These are phyloP conservation scores for Debaryomyces sp. DNA, from an alignment of 1,139 yeast genomes.

Conservation along the genomic window DNA sequence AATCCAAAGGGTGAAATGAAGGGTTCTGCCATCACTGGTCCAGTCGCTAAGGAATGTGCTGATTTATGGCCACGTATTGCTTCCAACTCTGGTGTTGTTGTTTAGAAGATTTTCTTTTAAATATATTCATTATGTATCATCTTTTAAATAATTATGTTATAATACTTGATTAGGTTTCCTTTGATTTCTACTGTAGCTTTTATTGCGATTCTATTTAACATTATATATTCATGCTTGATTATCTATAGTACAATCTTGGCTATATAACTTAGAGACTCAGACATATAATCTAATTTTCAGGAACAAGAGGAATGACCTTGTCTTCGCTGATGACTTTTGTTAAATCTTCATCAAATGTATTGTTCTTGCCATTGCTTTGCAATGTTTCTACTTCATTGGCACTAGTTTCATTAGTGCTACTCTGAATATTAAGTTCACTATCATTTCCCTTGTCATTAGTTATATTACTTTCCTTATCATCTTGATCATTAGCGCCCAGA, in stretches of 20 bases:
- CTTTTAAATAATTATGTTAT: constrained; percentile 8
- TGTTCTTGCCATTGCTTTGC: constrained; percentile 6
- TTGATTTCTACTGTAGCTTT: constrained; percentile 1
- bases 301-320: neutral
- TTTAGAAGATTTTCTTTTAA: constrained; percentile 44
- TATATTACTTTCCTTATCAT: constrained; percentile 1
- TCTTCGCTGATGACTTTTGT: neutral
- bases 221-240: neutral
- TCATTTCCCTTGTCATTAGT: neutral
- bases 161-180: constrained; percentile 7
- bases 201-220: neutral
- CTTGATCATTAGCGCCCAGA: neutral
- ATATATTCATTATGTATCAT: constrained; percentile 8
- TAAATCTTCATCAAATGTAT: neutral
- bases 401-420: constrained; percentile 1
- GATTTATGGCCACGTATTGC: constrained; percentile 99
- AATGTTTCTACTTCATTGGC: constrained; percentile 9
- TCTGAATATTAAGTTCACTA: neutral
- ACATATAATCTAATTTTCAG: neutral
- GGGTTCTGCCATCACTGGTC: constrained; percentile 99
- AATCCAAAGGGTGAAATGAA: constrained; percentile 99
- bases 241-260: neutral
- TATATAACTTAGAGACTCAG: neutral
- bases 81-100: constrained; percentile 99
- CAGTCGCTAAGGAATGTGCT: constrained; percentile 99